A percentile compares a stretch with the other conserved stretches of the same genome.
Conservation (phyloP, 805 yeast genomes). For the Pachysolen tannophilus region DNA sequence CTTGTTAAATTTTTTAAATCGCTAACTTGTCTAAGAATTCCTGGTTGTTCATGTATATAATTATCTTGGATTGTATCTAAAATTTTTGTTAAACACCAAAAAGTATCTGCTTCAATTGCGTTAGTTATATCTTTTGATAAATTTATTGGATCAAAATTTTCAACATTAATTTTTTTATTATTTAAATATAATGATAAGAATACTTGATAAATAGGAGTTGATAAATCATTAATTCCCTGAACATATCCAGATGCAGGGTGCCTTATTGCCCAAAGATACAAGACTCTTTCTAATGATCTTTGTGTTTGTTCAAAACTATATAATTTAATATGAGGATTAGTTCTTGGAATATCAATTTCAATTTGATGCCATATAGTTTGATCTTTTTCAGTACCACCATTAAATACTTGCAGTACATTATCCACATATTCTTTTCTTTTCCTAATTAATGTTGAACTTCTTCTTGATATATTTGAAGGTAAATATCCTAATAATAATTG, state of each 20-base stretch:
- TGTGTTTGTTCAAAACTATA: conserved; percentile 69
- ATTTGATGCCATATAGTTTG: conserved; percentile 92
- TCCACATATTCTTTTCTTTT: conserved; percentile 82
- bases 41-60: conserved; percentile 97
- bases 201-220: conserved; percentile 87
- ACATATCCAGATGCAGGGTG: conserved; percentile 98
- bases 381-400: conserved; percentile 45
- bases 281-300: conserved; percentile 65
- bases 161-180: conserved; percentile 36
- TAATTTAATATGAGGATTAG: conserved; percentile 76
- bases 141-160: conserved; percentile 51
- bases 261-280: conserved; percentile 91
- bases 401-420: conserved; percentile 60
- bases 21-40: conserved; percentile 83
- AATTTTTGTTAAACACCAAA: conserved; percentile 90
- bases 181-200: conserved; percentile 64
- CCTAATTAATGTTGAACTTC: conserved; percentile 58
- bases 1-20: conserved; percentile 71
- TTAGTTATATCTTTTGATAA: conserved; percentile 54
- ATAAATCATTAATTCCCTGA: conserved; percentile 92
- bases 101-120: conserved; percentile 88
- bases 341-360: conserved; percentile 88
- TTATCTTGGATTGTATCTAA: conserved; percentile 95
- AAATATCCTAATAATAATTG: conserved; percentile 82
- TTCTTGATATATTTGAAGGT: conserved; percentile 76